A percentile compares a stretch with the other conserved stretches of the same genome.
Conservation (phyloP, 73 alveolate species). For the Uronychia binucleata region DNA sequence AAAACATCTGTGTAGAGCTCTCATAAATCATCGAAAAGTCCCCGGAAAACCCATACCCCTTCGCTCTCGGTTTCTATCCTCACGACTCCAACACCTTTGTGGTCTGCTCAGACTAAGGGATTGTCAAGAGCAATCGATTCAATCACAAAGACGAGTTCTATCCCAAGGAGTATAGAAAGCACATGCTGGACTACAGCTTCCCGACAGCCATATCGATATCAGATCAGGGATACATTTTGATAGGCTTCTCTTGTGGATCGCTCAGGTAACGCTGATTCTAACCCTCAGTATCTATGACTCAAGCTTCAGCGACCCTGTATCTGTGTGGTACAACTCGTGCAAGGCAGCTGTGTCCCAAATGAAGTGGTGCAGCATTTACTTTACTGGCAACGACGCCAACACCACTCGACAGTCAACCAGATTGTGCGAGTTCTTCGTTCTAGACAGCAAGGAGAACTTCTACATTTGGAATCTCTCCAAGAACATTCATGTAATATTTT, state of each 20-base stretch:
- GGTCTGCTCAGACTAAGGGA: conserved; percentile 23
- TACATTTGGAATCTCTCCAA: conserved; percentile 60
- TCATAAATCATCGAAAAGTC: conserved; percentile 2
- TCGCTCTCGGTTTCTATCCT: conserved; percentile 58
- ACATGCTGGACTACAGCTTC: conserved; percentile 7
- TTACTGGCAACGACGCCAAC: conserved; percentile 22
- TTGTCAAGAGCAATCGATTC: conserved; percentile 17
- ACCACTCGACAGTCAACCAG: conserved; percentile 33
- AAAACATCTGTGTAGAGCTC: conserved; percentile 1
- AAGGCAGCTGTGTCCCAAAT: conserved; percentile 32
- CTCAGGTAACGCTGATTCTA: conserved; percentile 22
- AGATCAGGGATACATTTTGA: conserved; percentile 57
- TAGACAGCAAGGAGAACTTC: conserved; percentile 60
- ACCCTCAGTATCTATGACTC: not conserved
- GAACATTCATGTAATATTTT: conserved; percentile 7
- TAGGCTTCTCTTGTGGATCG: conserved; percentile 67
- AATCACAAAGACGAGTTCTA: conserved; percentile 18
- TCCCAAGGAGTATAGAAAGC: conserved; percentile 21
- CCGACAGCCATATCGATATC: conserved; percentile 56
- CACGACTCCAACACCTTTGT: conserved; percentile 54
- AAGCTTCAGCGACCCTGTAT: conserved; percentile 40
- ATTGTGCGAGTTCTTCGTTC: conserved; percentile 63
- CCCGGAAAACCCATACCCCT: conserved; percentile 13
- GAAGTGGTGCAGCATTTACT: conserved; percentile 66
- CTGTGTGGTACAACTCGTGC: conserved; percentile 65